Evolutionary conservation across 441 rosid genomes (phyloP).

Genomic region (Melastoma candidum): DNA sequence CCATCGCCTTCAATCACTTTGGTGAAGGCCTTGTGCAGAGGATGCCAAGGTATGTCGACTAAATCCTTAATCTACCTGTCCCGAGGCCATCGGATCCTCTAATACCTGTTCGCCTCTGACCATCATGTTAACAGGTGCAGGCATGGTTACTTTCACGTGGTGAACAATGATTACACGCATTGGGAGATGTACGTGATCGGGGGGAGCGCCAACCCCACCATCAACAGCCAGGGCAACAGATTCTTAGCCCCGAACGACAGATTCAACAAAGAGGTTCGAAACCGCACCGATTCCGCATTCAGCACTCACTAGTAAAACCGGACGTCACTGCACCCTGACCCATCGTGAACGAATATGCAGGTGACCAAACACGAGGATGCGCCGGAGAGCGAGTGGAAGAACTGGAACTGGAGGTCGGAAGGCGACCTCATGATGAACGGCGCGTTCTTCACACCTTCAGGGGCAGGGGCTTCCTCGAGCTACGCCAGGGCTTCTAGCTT

Average conservation of each 20-base stretch:
- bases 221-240: slow-evolving; percentile 69
- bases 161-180: slow-evolving; percentile 69
- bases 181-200: slow-evolving; percentile 82
- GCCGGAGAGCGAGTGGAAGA: slow-evolving; percentile 41
- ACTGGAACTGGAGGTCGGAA: slow-evolving; percentile 67
- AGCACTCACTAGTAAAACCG: too few species aligned
- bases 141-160: slow-evolving; percentile 70
- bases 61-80: background rate
- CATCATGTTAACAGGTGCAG: slow-evolving; percentile 34
- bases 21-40: slow-evolving; percentile 94
- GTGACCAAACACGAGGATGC: slow-evolving; percentile 67
- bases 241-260: slow-evolving; percentile 41
- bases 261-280: slow-evolving; percentile 45
- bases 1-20: slow-evolving; percentile 90
- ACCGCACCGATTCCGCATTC: background rate
- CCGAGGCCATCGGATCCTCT: background rate
- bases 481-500: slow-evolving; percentile 58
- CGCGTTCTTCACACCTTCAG: slow-evolving; percentile 48
- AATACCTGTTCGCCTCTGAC: background rate
- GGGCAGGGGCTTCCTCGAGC: slow-evolving; percentile 54
- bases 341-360: slow-evolving; percentile 14
- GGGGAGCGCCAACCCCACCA: slow-evolving; percentile 63
- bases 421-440: slow-evolving; percentile 57
- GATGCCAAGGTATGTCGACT: slow-evolving; percentile 68
- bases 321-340: too few species aligned